A percentile compares a stretch with the other conserved stretches of the same genome.
Evolutionary conservation across 2,329 filamentous ascomycete species (phyloP).

Genomic region (Sarocladiaceae sp.): DNA sequence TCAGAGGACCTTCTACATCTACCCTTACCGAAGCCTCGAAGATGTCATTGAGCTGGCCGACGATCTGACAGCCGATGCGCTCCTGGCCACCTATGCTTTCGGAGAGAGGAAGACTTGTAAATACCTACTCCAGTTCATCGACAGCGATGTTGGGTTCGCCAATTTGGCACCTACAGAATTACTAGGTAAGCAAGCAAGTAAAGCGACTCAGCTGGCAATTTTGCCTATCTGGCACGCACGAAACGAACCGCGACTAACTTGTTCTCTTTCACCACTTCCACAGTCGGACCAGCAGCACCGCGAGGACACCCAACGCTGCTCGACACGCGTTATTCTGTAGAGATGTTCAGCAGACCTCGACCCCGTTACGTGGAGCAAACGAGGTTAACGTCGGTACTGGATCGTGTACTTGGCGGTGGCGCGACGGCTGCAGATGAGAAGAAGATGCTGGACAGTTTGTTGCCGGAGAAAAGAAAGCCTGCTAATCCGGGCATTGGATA

Average conservation of each 20-base stretch:
- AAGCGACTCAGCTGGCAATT: too few species aligned
- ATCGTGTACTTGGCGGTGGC: background rate
- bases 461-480: background rate
- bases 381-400: background rate
- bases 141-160: background rate
- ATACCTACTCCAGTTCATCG: background rate
- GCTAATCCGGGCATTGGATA: background rate
- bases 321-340: background rate
- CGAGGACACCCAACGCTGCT: background rate
- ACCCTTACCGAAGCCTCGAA: background rate
- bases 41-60: background rate
- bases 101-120: background rate
- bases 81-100: background rate
- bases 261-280: background rate
- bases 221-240: too few species aligned
- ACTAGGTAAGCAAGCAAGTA: constrained; percentile 1
- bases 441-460: background rate
- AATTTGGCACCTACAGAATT: background rate
- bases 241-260: background rate
- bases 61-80: background rate
- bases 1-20: background rate
- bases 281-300: constrained; percentile 1
- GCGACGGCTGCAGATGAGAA: background rate
- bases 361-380: background rate
- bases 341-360: background rate